phyloP scores from a whole-genome alignment of 371 early-diverging fungal genomes.

The Circinella minor region DNA sequence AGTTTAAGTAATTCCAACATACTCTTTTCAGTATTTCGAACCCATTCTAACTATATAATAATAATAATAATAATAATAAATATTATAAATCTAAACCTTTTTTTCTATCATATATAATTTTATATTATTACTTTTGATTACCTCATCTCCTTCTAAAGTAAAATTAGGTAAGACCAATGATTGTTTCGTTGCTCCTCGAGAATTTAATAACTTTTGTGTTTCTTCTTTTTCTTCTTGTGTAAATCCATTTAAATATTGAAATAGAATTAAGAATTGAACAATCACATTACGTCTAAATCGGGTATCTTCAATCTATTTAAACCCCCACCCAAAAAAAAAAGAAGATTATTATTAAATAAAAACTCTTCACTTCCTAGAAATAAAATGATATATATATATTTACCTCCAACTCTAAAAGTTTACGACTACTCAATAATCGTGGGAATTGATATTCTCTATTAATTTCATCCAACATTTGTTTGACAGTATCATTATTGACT shows the following conservation, averaged over 20 bases:
- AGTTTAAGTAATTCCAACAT: slow-evolving; percentile 30
- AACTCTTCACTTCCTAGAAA: too few relatives aligned
- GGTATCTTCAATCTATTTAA: slow-evolving; percentile 60
- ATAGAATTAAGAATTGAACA: slow-evolving; percentile 75
- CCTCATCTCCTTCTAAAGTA: slow-evolving; percentile 40
- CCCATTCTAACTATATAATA: slow-evolving; percentile 33
- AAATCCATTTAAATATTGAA: slow-evolving; percentile 64
- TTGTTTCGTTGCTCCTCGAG: slow-evolving; percentile 39
- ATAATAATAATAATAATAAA: background rate
- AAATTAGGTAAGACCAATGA: slow-evolving; percentile 37
- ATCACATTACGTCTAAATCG: slow-evolving; percentile 80
- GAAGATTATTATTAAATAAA: too few relatives aligned
- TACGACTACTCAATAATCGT: slow-evolving; percentile 73
- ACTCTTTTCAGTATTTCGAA: slow-evolving; percentile 23
- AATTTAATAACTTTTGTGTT: slow-evolving; percentile 35
- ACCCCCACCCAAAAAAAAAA: too few relatives aligned
- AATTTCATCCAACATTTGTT: slow-evolving; percentile 36
- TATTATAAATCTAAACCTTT: background rate
- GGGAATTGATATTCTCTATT: slow-evolving; percentile 69
- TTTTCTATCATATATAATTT: background rate
- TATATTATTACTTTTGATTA: slow-evolving; percentile 1
- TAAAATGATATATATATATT: background rate
- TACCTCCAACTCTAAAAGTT: slow-evolving; percentile 76
- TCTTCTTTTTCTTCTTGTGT: slow-evolving; percentile 40
- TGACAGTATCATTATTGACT: slow-evolving; percentile 35